A percentile compares a stretch with the other conserved stretches of the same genome.
These are phyloP conservation scores for Xylaria sp. DNA, from an alignment of 495 filamentous ascomycete species.

Conservation along the genomic window DNA sequence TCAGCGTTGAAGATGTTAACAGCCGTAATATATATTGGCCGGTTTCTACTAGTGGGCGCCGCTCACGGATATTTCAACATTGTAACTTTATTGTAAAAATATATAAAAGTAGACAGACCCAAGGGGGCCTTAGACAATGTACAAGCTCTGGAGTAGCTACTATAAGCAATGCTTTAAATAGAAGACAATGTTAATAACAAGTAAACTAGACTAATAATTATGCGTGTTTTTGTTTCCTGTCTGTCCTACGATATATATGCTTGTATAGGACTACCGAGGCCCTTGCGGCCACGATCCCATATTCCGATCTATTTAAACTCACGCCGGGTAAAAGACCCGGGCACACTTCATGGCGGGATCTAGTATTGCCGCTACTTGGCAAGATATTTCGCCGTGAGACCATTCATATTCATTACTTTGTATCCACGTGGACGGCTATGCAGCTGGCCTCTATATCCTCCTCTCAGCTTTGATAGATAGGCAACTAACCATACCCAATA, in stretches of 20 bases:
- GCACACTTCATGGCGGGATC: background rate
- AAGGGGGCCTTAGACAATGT: background rate
- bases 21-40: background rate
- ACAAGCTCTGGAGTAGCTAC: background rate
- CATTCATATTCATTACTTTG: background rate
- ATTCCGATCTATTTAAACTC: background rate
- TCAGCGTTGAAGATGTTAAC: background rate
- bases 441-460: background rate
- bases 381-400: background rate
- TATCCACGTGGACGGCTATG: background rate
- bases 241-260: background rate
- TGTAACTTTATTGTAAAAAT: background rate
- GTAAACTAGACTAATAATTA: background rate
- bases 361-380: background rate
- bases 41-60: background rate
- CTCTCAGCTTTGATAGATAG: no score
- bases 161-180: background rate
- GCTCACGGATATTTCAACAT: background rate
- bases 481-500: no score
- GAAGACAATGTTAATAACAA: background rate
- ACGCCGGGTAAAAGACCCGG: background rate
- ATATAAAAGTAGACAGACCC: background rate
- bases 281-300: background rate
- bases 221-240: background rate
- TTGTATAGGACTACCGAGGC: background rate